Base-by-base conservation (phyloP, 2,329 filamentous ascomycete genomes). In the Madurella mycetomatis region DNA sequence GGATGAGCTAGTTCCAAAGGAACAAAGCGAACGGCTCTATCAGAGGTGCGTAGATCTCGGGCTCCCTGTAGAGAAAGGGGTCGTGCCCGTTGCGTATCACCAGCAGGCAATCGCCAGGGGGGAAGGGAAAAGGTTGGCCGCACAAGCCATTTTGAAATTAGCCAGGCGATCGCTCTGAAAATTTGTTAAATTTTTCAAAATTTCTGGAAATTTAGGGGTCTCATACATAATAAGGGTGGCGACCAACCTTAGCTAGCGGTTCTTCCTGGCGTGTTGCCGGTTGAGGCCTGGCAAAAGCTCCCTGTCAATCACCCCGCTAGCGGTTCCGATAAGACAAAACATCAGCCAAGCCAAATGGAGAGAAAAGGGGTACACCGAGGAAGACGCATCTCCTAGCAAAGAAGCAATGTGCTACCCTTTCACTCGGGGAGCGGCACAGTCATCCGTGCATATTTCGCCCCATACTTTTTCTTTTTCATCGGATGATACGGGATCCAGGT, bases 1-100 rank as follows among this genome's bases (percentile, higher is more conserved):
- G 56, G 82, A 84, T 59, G 82, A 85, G 64, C 65, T 85, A 16
- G 82, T 85, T 1, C 82, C 81, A 0, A 67, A 70, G 19, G 70
- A 75, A 43, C 79, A 84, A 52, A 76, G 73, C 12, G 66, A 72
- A 34, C 64, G 69, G 47, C 68, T 84, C 7, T 68, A 75, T 49
- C 67, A 72, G 54, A 72, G 74, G 51, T 84, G 80, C 60, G 55
- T 67, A 53, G 72, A 78, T 17, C 65, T 82, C 18, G 72, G 73
- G 1, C 54, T 85, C 16, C 66, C 67, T 12, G 75, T 77, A 16
- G 70, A 74, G 58, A 75, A 70, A 58, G 70, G 68, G 49, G 70
- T 69, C 30, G 72, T 83, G 34, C 66, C 65, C 7, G 70, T 72
- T 42, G 81, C 81, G 39, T 78, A 80, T 61, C 82, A 85, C 65